A percentile compares a stretch with the other conserved stretches of the same genome.
These are phyloP conservation scores for Hypoxylon sp. DNA, from an alignment of 2,329 filamentous ascomycete species.

Conservation along the genomic window DNA sequence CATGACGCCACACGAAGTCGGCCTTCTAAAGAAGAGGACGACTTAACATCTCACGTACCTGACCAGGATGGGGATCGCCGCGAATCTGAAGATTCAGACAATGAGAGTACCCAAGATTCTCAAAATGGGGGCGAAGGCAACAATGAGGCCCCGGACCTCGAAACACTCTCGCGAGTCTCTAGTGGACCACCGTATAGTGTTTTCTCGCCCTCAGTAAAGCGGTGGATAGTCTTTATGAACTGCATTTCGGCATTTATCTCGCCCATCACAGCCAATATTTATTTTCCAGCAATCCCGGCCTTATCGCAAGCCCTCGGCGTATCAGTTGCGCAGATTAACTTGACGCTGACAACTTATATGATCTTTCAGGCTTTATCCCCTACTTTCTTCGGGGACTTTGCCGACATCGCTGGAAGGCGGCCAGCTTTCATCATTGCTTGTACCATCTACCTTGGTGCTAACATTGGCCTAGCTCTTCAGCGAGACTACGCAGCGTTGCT, in stretches of 20 bases:
- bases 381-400: constrained; percentile 72
- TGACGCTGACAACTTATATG: constrained; percentile 73
- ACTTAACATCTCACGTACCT: constrained; percentile 17
- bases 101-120: constrained; percentile 29
- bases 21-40: constrained; percentile 32
- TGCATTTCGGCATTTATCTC: constrained; percentile 68
- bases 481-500: constrained; percentile 70
- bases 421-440: constrained; percentile 73
- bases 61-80: constrained; percentile 13
- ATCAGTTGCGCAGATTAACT: constrained; percentile 60
- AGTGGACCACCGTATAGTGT: constrained; percentile 60
- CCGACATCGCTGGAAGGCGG: constrained; percentile 72
- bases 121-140: constrained; percentile 35
- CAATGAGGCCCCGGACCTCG: constrained; percentile 49
- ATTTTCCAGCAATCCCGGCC: constrained; percentile 61
- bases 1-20: constrained; percentile 18
- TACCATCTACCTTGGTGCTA: constrained; percentile 69
- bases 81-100: constrained; percentile 33
- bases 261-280: constrained; percentile 73
- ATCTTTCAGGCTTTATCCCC: constrained; percentile 75
- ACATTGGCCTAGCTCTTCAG: constrained; percentile 72
- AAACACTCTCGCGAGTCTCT: constrained; percentile 55
- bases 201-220: constrained; percentile 61
- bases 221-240: constrained; percentile 69
- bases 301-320: constrained; percentile 59